phyloP scores from a whole-genome alignment of 305 asterid genomes.

The Lippia alba region DNA sequence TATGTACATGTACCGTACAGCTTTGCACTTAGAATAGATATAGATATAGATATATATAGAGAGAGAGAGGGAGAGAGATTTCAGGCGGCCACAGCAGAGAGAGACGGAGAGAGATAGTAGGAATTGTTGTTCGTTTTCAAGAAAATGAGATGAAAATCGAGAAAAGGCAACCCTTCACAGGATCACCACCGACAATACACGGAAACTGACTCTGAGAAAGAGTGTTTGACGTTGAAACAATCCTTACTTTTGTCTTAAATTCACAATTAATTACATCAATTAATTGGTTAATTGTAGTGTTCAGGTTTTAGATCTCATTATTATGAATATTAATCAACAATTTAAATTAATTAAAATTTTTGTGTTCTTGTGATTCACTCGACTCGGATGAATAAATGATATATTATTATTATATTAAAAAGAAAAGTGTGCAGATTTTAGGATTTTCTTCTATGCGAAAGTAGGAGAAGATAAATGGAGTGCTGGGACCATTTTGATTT shows the following conservation, averaged over 20 bases:
- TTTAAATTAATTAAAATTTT: no score
- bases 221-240: neutral
- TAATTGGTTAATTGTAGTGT: conserved; percentile 2
- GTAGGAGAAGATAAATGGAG: no score
- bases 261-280: neutral
- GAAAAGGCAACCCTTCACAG: neutral
- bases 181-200: neutral
- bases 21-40: neutral
- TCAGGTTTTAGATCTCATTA: neutral
- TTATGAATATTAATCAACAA: neutral
- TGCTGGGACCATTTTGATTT: no score
- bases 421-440: neutral
- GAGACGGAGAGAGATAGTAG: neutral
- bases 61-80: conserved; percentile 1
- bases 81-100: conserved; percentile 19
- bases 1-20: neutral
- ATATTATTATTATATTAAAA: no score
- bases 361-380: no score
- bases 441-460: neutral
- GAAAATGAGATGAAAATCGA: neutral
- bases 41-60: no score
- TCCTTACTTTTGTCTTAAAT: conserved; percentile 1
- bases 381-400: no score
- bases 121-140: neutral
- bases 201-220: no score